Percentiles rank a stretch among this genome's conserved stretches.
These are phyloP conservation scores for Eimeria sp. DNA, from an alignment of 169 alveolate genomes.

Conservation along the genomic window DNA sequence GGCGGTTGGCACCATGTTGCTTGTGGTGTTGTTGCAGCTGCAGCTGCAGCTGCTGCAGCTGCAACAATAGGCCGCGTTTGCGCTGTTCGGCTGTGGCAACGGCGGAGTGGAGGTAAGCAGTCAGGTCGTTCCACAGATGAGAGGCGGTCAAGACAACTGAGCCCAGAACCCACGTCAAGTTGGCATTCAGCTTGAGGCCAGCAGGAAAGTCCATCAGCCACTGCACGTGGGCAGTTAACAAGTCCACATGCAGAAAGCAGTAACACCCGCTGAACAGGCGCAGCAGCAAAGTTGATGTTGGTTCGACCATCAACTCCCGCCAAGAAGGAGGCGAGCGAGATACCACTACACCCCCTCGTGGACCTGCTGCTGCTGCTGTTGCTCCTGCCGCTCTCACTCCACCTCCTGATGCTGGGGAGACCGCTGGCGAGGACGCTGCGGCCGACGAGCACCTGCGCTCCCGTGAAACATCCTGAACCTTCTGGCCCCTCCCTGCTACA, in stretches of 20 bases:
- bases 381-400: not conserved
- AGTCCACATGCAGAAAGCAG: conserved; percentile 66
- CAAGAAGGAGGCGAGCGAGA: conserved; percentile 2
- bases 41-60: conserved; percentile 12
- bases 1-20: not conserved
- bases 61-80: not conserved
- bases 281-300: conserved; percentile 67
- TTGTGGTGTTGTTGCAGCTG: not conserved
- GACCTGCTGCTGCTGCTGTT: not conserved
- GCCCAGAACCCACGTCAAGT: conserved; percentile 78
- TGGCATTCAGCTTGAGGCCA: conserved; percentile 78
- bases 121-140: conserved; percentile 50
- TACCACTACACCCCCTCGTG: not conserved
- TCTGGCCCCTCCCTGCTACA: not conserved
- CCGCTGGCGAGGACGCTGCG: not conserved
- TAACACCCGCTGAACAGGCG: conserved; percentile 75
- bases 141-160: conserved; percentile 69
- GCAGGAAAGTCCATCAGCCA: conserved; percentile 84
- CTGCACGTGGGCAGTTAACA: conserved; percentile 69
- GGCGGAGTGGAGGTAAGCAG: conserved; percentile 52
- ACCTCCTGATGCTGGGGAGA: not conserved
- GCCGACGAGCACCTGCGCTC: not conserved
- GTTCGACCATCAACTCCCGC: conserved; percentile 47
- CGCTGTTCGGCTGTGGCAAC: conserved; percentile 25
- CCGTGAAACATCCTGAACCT: not conserved